Evolutionary conservation across 1,139 yeast species (phyloP), one percentile per base, ranked within the genome.

Genomic region (Saccharomycopsis hybrid): DNA sequence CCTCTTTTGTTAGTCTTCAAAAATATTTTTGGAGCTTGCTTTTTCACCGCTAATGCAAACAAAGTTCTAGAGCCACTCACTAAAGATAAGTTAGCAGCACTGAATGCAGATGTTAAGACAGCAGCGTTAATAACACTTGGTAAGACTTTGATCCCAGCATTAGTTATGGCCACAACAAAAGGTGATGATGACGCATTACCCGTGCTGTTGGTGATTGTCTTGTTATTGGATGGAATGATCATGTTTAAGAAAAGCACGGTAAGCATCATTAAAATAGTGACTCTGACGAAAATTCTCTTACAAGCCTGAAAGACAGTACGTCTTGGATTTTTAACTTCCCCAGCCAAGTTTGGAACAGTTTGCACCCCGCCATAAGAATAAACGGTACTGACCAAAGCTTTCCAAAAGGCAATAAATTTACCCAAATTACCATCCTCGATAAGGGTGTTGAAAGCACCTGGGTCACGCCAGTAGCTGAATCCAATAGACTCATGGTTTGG

Each of bases 1-100:
- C 94, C 94, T 8, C 69, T 67, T 59, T 66, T 73, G 46, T 79
- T 80, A 42, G 85, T 80, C 52, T 59, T 64, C 25, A 65, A 61
- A 61, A 81, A 80, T 55, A 47, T 27, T 32, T 44, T 41, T 31
- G 51, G 51, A 9, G 51, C 51, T 9, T 48, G 5, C 5, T 27
- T 27, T 11, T 32, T 25, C n/a, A 24, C 35, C n/a, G 51, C 43
- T 38, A 48, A 45, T 11, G 49, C 30, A 27, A 47, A 44, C 7
- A 47, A 24, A 4, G 31, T 37, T 35, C 50, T 13, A 13, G 47
- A 43, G 5, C 35, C 48, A 13, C 43, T 36, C 18, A 28, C n/a
- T 18, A 47, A 3, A 29, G 36, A 33, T 4, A 41, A 30, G 27
- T 47, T 47, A 4, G 51, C 50, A 1, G 50, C 50, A 3, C 50